These are phyloP conservation scores for Penicillium canariense DNA, from an alignment of 495 filamentous ascomycete species.

Conservation along the genomic window DNA sequence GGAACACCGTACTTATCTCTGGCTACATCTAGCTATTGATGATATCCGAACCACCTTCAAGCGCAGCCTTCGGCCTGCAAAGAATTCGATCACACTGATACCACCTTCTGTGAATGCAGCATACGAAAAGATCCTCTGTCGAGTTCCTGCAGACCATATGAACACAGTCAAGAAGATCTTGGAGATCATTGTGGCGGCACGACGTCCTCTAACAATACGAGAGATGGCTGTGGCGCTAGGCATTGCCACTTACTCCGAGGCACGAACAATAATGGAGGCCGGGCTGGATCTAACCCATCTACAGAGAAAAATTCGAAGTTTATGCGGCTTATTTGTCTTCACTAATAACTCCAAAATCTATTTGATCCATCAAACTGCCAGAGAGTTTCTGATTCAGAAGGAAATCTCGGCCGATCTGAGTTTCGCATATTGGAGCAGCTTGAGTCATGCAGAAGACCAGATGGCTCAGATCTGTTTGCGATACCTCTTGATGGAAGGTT, in stretches of 20 bases:
- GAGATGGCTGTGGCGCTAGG: constrained; percentile 41
- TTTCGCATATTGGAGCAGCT: constrained; percentile 7
- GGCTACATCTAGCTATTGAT: constrained; percentile 29
- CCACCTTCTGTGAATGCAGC: constrained; percentile 22
- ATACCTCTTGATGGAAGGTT: constrained; percentile 25
- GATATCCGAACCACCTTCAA: constrained; percentile 18
- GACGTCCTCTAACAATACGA: constrained; percentile 30
- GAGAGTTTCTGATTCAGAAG: constrained; percentile 26
- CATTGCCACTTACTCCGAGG: constrained; percentile 17
- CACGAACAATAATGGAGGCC: constrained; percentile 17
- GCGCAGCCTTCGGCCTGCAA: constrained; percentile 17
- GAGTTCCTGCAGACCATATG: constrained; percentile 7
- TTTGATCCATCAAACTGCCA: constrained; percentile 36
- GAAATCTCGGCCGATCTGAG: background rate
- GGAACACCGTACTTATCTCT: constrained; percentile 40
- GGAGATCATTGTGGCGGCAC: constrained; percentile 36
- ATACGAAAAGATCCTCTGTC: constrained; percentile 31
- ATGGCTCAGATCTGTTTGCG: constrained; percentile 23
- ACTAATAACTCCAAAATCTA: constrained; percentile 36
- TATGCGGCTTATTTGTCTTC: constrained; percentile 42
- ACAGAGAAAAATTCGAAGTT: constrained; percentile 24
- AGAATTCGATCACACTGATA: constrained; percentile 21
- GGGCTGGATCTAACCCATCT: constrained; percentile 25
- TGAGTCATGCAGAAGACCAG: constrained; percentile 12
- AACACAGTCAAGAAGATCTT: constrained; percentile 27